Percentiles rank a stretch among this genome's conserved stretches.
phyloP scores from a whole-genome alignment of 805 yeast species.

The Yarrowia alimentaria region DNA sequence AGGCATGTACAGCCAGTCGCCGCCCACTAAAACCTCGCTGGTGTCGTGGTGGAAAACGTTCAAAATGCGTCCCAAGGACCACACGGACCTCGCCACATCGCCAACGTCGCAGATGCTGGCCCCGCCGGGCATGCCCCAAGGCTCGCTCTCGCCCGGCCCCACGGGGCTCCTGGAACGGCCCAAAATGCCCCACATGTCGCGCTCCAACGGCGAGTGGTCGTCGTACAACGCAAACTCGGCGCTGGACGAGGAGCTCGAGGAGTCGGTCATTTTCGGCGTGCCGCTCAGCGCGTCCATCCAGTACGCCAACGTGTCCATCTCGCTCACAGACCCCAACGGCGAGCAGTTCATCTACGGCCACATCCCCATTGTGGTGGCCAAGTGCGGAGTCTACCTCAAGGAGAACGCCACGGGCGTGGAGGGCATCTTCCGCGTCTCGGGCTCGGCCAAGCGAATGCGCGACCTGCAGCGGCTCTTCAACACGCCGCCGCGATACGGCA shows the following conservation, averaged over 20 bases:
- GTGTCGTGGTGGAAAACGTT: conserved; percentile 47
- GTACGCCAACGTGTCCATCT: conserved; percentile 74
- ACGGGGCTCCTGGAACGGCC: conserved; percentile 35
- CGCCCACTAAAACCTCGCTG: conserved; percentile 41
- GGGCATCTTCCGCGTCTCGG: conserved; percentile 92
- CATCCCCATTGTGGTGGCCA: conserved; percentile 92
- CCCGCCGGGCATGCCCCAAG: conserved; percentile 20
- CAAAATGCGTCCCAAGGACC: conserved; percentile 32
- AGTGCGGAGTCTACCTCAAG: conserved; percentile 85
- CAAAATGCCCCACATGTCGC: conserved; percentile 41
- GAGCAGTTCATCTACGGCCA: conserved; percentile 77
- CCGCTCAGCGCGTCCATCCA: conserved; percentile 66
- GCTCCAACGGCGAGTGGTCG: conserved; percentile 37
- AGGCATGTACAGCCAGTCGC: conserved; percentile 31
- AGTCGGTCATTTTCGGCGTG: conserved; percentile 68
- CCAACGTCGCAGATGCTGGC: conserved; percentile 12
- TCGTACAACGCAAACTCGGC: conserved; percentile 12
- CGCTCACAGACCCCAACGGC: conserved; percentile 55
- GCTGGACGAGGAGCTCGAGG: conserved; percentile 30
- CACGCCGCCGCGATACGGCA: conserved; percentile 85
- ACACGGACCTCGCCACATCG: conserved; percentile 8
- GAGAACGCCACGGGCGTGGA: conserved; percentile 67
- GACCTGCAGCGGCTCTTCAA: conserved; percentile 82
- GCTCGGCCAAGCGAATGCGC: conserved; percentile 82
- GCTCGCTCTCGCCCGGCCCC: conserved; percentile 13